phyloP scores from a whole-genome alignment of 2,329 filamentous ascomycete species.

The Hysterium pulicare region DNA sequence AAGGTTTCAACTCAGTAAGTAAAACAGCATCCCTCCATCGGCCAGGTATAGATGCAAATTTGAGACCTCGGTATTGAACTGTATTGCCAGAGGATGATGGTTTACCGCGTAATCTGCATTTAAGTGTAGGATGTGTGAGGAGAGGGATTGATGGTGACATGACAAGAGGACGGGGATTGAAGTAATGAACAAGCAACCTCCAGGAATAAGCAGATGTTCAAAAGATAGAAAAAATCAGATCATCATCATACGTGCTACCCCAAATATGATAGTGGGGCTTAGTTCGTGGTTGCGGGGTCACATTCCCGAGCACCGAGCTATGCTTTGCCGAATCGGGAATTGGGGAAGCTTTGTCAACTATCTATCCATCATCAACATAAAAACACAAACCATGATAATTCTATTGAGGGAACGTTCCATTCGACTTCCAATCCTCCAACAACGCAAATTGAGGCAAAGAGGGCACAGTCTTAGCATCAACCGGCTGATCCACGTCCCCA shows the following conservation, averaged over 20 bases:
- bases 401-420: background rate
- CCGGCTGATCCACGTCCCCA: background rate
- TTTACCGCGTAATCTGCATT: conserved; percentile 17
- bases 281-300: too few species aligned
- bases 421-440: background rate
- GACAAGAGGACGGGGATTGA: too few species aligned
- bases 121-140: conserved; percentile 14
- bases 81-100: conserved; percentile 10
- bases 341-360: too few species aligned
- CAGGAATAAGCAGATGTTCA: too few species aligned
- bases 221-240: too few species aligned
- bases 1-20: conserved; percentile 5
- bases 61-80: conserved; percentile 34
- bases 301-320: too few species aligned
- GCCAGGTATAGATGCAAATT: conserved; percentile 32
- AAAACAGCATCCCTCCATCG: conserved; percentile 31
- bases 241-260: too few species aligned
- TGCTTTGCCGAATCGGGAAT: too few species aligned
- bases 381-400: background rate
- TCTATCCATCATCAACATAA: too few species aligned
- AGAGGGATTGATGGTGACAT: background rate
- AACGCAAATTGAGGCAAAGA: background rate
- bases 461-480: background rate
- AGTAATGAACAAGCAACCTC: too few species aligned
- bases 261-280: too few species aligned